Base-by-base conservation (phyloP, 2,329 filamentous ascomycete genomes). In the Penicillium sp. region DNA sequence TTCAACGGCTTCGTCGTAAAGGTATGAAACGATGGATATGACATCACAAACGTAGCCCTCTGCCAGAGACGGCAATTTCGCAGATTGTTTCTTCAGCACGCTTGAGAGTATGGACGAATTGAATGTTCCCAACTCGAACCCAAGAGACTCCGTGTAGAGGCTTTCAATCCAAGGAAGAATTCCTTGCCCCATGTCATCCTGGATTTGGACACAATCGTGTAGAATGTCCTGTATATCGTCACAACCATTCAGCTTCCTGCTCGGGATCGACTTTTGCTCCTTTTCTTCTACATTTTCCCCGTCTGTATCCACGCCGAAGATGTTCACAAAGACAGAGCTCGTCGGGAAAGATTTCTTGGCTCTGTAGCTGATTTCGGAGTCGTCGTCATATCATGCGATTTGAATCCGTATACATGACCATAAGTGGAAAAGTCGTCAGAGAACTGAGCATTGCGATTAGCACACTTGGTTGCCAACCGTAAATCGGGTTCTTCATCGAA, bases 51-150 rank as follows among this genome's bases (percentile, higher is more conserved):
- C 75, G 60, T 88, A 84, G 0, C 75, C 76, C 0, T 78, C 59
- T 0, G 82, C 78, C 1, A 89, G 67, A 0, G 59, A 49, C 0
- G 75, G 65, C 86, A 86, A 88, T 15, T 83, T 85, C 12, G 66
- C 61, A 0, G 85, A 80, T 58, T 88, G 85, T 37, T 81, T 78
- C 31, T 79, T 79, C 70, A 88, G 86, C 0, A 77, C 63, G 8
- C 60, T 69, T 2, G 68, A 55, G 1, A 76, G 54, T 3, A 77
- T 53, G 0, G 71, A 65, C 0, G 68, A 39, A 41, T 73, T 73
- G 61, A 80, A 79, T 1, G 76, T 86, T 0, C 84, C 85, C 0
- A 88, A 60, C 53, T 87, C 83, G 15, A 83, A 82, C 0, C 83
- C 84, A 0, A 83, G 81, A 0, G 79, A 84, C 0, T 70, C 64